Evolutionary conservation across 441 rosid species (phyloP).

Genomic region (Brassica hybrid): DNA sequence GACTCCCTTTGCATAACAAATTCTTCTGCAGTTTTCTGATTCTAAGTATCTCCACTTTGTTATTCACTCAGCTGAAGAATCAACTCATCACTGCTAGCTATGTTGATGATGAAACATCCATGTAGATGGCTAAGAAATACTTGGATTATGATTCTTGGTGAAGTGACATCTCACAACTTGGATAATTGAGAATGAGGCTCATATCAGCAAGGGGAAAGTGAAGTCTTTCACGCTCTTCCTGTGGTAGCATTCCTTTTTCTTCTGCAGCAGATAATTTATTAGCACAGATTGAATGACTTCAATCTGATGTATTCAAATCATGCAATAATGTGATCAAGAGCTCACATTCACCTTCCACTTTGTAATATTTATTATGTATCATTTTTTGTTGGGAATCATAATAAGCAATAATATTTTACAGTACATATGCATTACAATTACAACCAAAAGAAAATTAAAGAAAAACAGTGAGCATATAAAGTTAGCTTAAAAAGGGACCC

Average conservation of each 20-base stretch:
- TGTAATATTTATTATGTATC: not conserved
- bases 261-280: slow-evolving; percentile 90
- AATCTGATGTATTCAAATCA: not conserved
- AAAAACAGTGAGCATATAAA: too few species aligned
- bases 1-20: slow-evolving; percentile 2
- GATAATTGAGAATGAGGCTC: not conserved
- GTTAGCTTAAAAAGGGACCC: too few species aligned
- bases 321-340: not conserved
- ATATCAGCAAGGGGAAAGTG: slow-evolving; percentile 32
- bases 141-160: not conserved
- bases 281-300: slow-evolving; percentile 40
- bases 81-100: slow-evolving; percentile 49
- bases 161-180: too few species aligned
- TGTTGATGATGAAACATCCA: not conserved
- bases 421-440: too few species aligned
- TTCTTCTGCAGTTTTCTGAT: slow-evolving; percentile 11
- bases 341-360: not conserved
- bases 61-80: slow-evolving; percentile 68
- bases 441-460: too few species aligned
- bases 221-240: slow-evolving; percentile 83
- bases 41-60: slow-evolving; percentile 3
- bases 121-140: not conserved
- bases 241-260: slow-evolving; percentile 93
- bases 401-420: too few species aligned
- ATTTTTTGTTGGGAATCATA: too few species aligned